Evolutionary conservation across 1,139 yeast genomes (phyloP).

Genomic region (Protomyces gravidus): DNA sequence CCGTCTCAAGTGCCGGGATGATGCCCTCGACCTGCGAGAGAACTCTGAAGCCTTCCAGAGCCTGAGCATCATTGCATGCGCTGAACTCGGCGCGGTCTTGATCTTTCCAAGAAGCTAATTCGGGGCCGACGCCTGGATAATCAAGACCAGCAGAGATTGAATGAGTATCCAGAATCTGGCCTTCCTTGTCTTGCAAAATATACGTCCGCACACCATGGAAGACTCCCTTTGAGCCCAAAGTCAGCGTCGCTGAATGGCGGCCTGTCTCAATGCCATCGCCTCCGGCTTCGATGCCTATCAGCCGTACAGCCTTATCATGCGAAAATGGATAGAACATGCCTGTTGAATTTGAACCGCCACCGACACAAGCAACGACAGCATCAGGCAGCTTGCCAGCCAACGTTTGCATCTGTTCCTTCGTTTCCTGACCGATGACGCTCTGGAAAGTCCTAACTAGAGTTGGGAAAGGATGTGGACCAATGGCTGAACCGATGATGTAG

Average conservation of each 20-base stretch:
- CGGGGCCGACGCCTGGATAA: conserved; percentile 99
- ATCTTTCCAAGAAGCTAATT: conserved; percentile 89
- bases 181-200: conserved; percentile 83
- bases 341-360: conserved; percentile 96
- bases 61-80: conserved; percentile 93
- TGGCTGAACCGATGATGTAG: conserved; percentile 95
- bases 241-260: conserved; percentile 85
- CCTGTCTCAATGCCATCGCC: conserved; percentile 91
- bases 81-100: conserved; percentile 85
- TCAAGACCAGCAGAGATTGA: conserved; percentile 93
- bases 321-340: conserved; percentile 96
- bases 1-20: conserved; percentile 95
- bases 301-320: conserved; percentile 65
- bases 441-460: conserved; percentile 97
- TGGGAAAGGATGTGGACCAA: conserved; percentile 99
- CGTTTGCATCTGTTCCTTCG: conserved; percentile 80
- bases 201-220: conserved; percentile 96
- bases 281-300: conserved; percentile 97
- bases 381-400: conserved; percentile 83
- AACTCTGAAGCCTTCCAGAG: conserved; percentile 80
- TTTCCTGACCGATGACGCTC: conserved; percentile 91
- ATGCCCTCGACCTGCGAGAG: conserved; percentile 94
- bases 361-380: conserved; percentile 95
- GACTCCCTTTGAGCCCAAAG: conserved; percentile 93
- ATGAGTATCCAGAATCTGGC: conserved; percentile 96